Evolutionary conservation across 305 asterid species (phyloP), one percentile per base, ranked within the genome.

Genomic region (Striga hermonthica): DNA sequence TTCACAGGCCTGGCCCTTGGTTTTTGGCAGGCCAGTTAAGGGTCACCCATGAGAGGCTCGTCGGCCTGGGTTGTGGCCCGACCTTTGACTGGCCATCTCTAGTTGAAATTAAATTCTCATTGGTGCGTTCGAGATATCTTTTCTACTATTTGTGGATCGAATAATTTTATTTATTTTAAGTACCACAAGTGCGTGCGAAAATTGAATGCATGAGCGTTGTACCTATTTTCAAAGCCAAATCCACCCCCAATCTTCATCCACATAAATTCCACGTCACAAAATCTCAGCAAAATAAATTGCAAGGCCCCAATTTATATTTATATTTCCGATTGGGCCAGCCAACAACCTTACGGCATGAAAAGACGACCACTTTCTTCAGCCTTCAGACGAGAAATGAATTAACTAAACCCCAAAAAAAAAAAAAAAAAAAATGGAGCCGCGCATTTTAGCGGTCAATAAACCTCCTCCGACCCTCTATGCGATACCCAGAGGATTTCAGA

Each of bases 191-290:
- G 34, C 49, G 47, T 41, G 7, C 10, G 47, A 41, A 6, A 41
- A 41, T 41, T 41, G 47, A 22, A 22, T 22, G 31, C 31, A 22
- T 22, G 31, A 0, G 31, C 31, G 31, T 22, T 22, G 31, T 22
- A 22, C 31, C 31, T 22, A 22, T 22, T 41, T 5, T 41, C 47
- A 41, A 41, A 41, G 47, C 6, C 47, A 41, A 41, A 41, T 1
- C 10, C 31, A 41, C 47, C 6, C 7, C 47, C 10, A 41, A 41
- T 41, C 10, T 41, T 41, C 47, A 22, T 36, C 53, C 64, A 36
- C 60, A 70, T 68, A 62, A 14, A 35, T 45, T 57, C 74, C 76
- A 77, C 79, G 79, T 74, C 74, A 70, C 70, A 11, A 57, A 64
- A 44, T 15, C 22, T 3, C 1, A 44, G 22, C 28, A 45, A 12